Base-by-base conservation (phyloP, 768 basidiomycete species). In the Boletus subcaerulescens region DNA sequence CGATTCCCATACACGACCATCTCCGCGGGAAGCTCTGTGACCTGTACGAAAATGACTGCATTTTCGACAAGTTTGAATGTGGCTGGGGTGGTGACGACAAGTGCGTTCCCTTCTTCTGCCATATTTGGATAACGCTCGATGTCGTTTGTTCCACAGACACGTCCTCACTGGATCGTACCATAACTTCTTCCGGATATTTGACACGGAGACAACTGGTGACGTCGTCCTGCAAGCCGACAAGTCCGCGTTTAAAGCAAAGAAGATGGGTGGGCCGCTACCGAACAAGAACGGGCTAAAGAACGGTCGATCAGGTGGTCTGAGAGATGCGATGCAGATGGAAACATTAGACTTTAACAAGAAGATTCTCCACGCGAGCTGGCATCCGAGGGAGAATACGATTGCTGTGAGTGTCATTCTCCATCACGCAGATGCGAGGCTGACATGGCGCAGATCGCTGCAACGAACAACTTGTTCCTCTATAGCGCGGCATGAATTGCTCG, bases 141-240 rank as follows among this genome's bases (percentile, higher is more conserved):
- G 32, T 54, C 57, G 11, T 58, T 33, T 41, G 31, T 48, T 29
- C 52, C 39, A 10, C 65, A 99, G 97, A 66, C 87, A 95, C 71
- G 93, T 98, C 56, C 78, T 99, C 60, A 98, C 97, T n/a, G 97
- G 97, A 42, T 98, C 97, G 48, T 99, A 99, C 77, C 96, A 98
- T 78, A 99, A 99, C 76, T 98, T 96, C 77, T 95, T 99, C 89
- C 93, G 94, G 72, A 97, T 99, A 84, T 99, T 93, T 75, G 96
- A 98, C 72, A 84, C 86, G 50, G 92, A 96, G 56, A 85, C 86
- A 32, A 68, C 85, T 58, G 89, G 86, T 57, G 97, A 98, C 65
- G 86, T 95, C 42, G 91, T 98, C 13, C 75, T 99, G 52, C 97
- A 98, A 73, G 97, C 97, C 2, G 97, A 99, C 78, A 99, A 99